Evolutionary conservation across 306 rosid genomes (phyloP).

Genomic region (Cicer bijugum): DNA sequence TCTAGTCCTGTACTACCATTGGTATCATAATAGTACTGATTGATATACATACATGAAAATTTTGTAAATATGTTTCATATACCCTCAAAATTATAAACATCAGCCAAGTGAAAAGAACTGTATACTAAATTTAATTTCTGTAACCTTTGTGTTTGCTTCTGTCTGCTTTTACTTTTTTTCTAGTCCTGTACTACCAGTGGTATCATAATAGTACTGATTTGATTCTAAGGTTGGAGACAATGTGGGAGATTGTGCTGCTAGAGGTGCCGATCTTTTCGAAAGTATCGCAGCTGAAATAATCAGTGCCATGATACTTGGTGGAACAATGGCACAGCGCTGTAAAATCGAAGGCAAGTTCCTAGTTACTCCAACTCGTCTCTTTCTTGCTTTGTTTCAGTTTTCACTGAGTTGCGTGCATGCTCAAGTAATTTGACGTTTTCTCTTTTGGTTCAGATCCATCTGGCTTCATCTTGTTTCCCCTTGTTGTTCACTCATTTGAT

Average conservation of each 20-base stretch:
- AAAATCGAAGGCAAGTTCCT: constrained; percentile 78
- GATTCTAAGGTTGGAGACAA: constrained; percentile 90
- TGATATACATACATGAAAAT: not conserved
- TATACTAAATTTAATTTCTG: constrained; percentile 14
- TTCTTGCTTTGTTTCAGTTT: constrained; percentile 19
- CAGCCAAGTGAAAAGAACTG: constrained; percentile 14
- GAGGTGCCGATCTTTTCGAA: constrained; percentile 99
- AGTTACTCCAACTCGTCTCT: constrained; percentile 24
- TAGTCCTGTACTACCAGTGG: constrained; percentile 29
- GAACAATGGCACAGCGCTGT: constrained; percentile 93
- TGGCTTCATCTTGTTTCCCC: constrained; percentile 99
- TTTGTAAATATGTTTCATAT: constrained; percentile 28
- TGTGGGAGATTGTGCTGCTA: constrained; percentile 98
- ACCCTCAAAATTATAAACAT: constrained; percentile 29
- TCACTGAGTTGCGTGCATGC: constrained; percentile 30
- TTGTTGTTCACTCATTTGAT: constrained; percentile 96
- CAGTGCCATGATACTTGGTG: constrained; percentile 99
- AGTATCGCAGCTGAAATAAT: constrained; percentile 98
- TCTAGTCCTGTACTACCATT: constrained; percentile 32
- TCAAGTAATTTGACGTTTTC: constrained; percentile 47
- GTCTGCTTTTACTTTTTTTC: constrained; percentile 23
- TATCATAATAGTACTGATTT: constrained; percentile 39
- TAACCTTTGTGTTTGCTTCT: constrained; percentile 32
- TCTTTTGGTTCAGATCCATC: constrained; percentile 83
- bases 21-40: not conserved